phyloP scores from a whole-genome alignment of 164 flowering plant genomes.

The Hamamelis virginiana region DNA sequence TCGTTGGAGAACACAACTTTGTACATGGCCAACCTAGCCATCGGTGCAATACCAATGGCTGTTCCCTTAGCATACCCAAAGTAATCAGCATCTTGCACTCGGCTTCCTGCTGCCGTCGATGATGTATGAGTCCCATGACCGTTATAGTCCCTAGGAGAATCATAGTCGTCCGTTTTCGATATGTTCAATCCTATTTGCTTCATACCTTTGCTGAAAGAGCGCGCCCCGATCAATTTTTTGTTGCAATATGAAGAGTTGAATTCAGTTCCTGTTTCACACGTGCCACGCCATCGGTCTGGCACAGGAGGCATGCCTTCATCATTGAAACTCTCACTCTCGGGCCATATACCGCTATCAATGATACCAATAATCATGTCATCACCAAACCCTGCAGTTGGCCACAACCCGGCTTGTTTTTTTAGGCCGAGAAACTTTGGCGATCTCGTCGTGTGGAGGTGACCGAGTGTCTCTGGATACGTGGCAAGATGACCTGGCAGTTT shows the following conservation, averaged over 20 bases:
- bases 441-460: conserved; percentile 22
- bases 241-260: conserved; percentile 41
- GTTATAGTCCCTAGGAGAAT: conserved; percentile 39
- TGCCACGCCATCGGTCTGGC: conserved; percentile 42
- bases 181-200: conserved; percentile 17
- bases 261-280: conserved; percentile 33
- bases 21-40: conserved; percentile 46
- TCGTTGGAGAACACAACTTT: conserved; percentile 26
- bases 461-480: conserved; percentile 25
- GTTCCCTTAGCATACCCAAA: conserved; percentile 44
- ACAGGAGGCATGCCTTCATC: conserved; percentile 37
- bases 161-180: conserved; percentile 25
- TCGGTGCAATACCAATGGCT: conserved; percentile 36
- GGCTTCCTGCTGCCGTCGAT: conserved; percentile 36
- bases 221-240: conserved; percentile 42
- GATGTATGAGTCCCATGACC: conserved; percentile 50
- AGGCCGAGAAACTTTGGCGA: conserved; percentile 33
- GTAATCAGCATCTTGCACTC: too few relatives aligned
- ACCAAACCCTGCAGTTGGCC: conserved; percentile 31
- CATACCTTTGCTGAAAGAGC: conserved; percentile 37
- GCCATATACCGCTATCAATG: conserved; percentile 47
- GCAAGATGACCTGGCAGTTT: conserved; percentile 25
- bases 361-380: conserved; percentile 39
- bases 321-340: too few relatives aligned
- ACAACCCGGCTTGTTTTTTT: conserved; percentile 19